These are phyloP conservation scores for Kalanchoe fedtschenkoi DNA, from an alignment of 164 flowering plant genomes.

Conservation along the genomic window DNA sequence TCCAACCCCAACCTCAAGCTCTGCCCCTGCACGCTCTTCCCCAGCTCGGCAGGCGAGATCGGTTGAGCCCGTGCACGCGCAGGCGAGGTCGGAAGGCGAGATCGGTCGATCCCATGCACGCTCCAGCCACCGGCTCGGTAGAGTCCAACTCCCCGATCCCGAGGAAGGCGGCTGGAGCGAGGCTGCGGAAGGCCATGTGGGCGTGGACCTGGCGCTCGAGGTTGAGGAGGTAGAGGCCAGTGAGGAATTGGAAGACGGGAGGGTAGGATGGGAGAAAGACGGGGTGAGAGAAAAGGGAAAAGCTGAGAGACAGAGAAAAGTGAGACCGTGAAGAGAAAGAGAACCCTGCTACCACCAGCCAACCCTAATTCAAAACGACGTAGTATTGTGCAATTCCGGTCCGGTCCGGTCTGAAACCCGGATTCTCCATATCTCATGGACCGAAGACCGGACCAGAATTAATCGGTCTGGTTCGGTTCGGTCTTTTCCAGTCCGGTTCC, in stretches of 20 bases:
- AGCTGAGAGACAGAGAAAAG: too few relatives aligned
- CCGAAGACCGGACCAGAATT: too few relatives aligned
- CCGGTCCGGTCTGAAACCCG: too few relatives aligned
- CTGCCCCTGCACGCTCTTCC: slow-evolving; percentile 32
- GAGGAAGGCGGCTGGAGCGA: background rate
- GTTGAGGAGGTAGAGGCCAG: background rate
- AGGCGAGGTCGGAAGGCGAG: background rate
- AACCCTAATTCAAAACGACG: too few relatives aligned
- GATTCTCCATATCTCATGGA: too few relatives aligned
- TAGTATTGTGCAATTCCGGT: too few relatives aligned
- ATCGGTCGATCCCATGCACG: background rate
- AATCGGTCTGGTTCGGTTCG: too few relatives aligned
- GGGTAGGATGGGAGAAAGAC: background rate
- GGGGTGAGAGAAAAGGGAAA: too few relatives aligned
- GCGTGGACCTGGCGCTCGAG: background rate
- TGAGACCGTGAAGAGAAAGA: too few relatives aligned
- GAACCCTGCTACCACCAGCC: too few relatives aligned
- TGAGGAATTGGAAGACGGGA: background rate
- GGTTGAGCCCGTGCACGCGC: background rate
- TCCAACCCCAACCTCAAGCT: slow-evolving; percentile 30
- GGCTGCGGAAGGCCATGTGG: background rate
- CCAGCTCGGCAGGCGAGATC: slow-evolving; percentile 6
- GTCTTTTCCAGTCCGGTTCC: too few relatives aligned
- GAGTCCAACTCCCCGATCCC: background rate
- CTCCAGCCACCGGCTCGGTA: background rate